Evolutionary conservation across 352 stramenopile species (phyloP).

Genomic region (Albugo laibachii): DNA sequence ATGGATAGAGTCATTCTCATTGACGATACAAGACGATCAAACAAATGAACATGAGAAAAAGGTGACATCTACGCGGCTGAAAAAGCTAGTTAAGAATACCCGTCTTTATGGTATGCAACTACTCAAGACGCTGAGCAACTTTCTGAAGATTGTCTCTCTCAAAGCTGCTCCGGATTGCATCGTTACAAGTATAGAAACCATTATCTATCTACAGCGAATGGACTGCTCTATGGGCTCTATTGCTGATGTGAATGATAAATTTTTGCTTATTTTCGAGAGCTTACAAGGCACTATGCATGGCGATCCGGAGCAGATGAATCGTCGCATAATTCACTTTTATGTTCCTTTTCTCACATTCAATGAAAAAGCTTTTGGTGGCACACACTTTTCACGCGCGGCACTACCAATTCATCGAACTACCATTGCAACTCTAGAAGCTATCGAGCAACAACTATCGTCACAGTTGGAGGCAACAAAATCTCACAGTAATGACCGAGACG

Average conservation of each 20-base stretch:
- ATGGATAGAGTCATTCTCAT: constrained; percentile 17
- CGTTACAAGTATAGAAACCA: constrained; percentile 44
- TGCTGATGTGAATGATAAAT: neutral
- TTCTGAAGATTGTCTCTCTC: constrained; percentile 38
- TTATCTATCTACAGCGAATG: constrained; percentile 35
- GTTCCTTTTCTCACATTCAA: constrained; percentile 47
- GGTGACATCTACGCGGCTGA: constrained; percentile 5
- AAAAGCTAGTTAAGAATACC: constrained; percentile 20
- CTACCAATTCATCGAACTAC: no score
- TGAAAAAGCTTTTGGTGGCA: constrained; percentile 8
- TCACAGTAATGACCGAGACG: constrained; percentile 13
- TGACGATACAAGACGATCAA: constrained; percentile 1
- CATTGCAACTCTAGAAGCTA: no score
- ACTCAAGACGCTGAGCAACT: constrained; percentile 30
- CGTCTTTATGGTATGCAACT: constrained; percentile 19
- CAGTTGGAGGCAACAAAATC: constrained; percentile 2
- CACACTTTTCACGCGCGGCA: no score
- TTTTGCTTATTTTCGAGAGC: constrained; percentile 14
- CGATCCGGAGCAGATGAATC: constrained; percentile 24
- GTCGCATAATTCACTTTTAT: constrained; percentile 49
- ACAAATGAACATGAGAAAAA: constrained; percentile 1
- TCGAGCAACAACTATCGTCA: no score
- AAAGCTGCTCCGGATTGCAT: constrained; percentile 50
- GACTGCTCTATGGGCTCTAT: constrained; percentile 7
- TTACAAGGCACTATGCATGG: constrained; percentile 15